Conservation (phyloP, 2,329 filamentous ascomycete genomes). For the Colletotrichum aenigma region DNA sequence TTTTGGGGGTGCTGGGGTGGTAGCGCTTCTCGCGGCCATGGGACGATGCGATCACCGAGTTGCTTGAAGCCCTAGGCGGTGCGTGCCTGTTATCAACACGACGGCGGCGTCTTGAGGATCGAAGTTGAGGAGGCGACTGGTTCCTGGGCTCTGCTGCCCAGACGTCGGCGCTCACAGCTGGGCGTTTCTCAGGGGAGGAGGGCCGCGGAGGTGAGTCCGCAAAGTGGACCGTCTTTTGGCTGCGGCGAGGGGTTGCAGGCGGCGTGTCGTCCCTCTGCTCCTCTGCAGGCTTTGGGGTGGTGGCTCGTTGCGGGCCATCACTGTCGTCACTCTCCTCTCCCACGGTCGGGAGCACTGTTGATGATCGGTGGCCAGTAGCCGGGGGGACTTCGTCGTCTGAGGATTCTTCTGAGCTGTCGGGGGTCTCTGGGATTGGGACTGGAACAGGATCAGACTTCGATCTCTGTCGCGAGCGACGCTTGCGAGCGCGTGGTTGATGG, state of each 20-base stretch:
- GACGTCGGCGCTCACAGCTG: background rate
- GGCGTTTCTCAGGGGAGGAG: background rate
- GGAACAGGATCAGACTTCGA: background rate
- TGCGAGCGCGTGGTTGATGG: slow-evolving; percentile 4
- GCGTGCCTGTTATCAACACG: background rate
- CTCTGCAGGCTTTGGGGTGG: background rate
- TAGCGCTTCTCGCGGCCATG: slow-evolving; percentile 6
- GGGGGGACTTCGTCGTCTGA: background rate
- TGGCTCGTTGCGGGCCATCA: background rate
- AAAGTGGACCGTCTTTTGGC: slow-evolving; percentile 19
- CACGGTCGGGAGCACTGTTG: background rate
- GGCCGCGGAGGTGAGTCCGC: slow-evolving; percentile 1
- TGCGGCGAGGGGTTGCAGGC: slow-evolving; percentile 10
- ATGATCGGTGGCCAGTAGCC: background rate
- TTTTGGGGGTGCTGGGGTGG: background rate
- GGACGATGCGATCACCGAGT: background rate
- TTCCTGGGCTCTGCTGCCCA: background rate
- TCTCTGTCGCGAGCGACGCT: background rate
- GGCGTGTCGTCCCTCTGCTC: background rate
- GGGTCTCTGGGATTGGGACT: background rate
- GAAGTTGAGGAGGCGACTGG: background rate
- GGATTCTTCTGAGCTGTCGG: background rate
- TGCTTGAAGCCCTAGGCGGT: background rate
- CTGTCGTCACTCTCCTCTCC: background rate
- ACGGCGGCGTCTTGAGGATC: background rate